phyloP scores from a whole-genome alignment of 495 filamentous ascomycete genomes.

The Tuber brumale region DNA sequence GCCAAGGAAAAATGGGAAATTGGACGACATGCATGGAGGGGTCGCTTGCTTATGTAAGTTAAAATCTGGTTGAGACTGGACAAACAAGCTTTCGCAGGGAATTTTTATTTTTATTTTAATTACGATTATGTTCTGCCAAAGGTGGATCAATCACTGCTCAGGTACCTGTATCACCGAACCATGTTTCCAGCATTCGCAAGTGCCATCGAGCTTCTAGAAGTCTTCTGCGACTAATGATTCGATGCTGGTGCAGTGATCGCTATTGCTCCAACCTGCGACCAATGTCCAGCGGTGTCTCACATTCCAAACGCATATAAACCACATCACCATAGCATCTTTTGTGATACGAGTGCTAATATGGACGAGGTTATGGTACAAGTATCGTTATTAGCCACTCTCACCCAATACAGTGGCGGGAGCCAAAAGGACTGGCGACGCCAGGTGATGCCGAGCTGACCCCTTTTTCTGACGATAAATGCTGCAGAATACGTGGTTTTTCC shows the following conservation, averaged over 20 bases:
- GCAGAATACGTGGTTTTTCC: background rate
- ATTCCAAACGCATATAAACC: background rate
- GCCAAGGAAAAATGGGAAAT: background rate
- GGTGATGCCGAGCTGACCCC: background rate
- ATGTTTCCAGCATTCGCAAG: background rate
- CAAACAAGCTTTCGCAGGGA: background rate
- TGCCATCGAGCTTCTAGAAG: background rate
- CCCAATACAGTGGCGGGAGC: background rate
- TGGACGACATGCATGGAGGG: background rate
- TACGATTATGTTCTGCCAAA: background rate
- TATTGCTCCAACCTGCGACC: background rate
- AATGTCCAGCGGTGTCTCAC: background rate
- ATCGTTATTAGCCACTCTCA: background rate
- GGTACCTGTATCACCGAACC: background rate
- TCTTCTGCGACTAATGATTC: background rate
- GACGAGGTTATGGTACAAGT: background rate
- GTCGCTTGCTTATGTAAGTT: background rate
- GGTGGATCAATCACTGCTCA: background rate
- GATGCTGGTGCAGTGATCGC: background rate
- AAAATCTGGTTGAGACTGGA: background rate
- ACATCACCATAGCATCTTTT: background rate
- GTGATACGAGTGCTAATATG: background rate
- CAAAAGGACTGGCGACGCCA: background rate
- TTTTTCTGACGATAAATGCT: background rate
- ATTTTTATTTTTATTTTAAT: background rate